phyloP scores from a whole-genome alignment of 1,284 basidiomycete species.

The Mycena sp. region DNA sequence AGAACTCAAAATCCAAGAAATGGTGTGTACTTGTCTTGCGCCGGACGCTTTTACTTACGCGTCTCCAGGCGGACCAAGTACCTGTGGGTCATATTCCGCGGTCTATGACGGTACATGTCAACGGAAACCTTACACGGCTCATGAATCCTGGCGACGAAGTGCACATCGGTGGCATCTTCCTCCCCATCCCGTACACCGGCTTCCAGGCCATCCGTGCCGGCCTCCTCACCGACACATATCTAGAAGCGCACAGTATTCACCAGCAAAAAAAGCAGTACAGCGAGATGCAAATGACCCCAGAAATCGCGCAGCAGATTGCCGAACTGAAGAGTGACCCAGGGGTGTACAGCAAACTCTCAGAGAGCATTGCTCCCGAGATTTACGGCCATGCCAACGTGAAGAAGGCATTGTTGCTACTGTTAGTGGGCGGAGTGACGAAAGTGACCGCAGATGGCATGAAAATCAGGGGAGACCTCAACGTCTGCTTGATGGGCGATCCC shows the following conservation, averaged over 20 bases:
- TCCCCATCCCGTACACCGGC: slow-evolving; percentile 59
- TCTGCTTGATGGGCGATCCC: slow-evolving; percentile 99
- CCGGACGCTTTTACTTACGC: slow-evolving; percentile 25
- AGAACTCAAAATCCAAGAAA: slow-evolving; percentile 98
- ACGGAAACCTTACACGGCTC: slow-evolving; percentile 88
- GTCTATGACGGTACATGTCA: slow-evolving; percentile 96
- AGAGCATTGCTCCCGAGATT: slow-evolving; percentile 97
- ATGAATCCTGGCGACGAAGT: slow-evolving; percentile 98
- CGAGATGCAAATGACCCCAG: slow-evolving; percentile 92
- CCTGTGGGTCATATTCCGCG: slow-evolving; percentile 99
- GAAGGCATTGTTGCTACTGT: slow-evolving; percentile 92
- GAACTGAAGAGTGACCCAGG: slow-evolving; percentile 80
- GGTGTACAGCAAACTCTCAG: slow-evolving; percentile 86
- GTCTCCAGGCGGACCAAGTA: slow-evolving; percentile 92
- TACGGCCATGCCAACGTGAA: slow-evolving; percentile 99
- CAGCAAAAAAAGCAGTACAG: slow-evolving; percentile 99
- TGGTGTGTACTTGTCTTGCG: slow-evolving; percentile 63
- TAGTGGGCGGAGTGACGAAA: slow-evolving; percentile 97
- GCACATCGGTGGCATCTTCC: slow-evolving; percentile 76
- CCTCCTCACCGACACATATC: slow-evolving; percentile 95
- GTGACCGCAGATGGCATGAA: slow-evolving; percentile 97
- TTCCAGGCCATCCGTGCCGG: slow-evolving; percentile 82
- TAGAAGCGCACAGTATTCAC: slow-evolving; percentile 91
- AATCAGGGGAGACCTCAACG: slow-evolving; percentile 97
- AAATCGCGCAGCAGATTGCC: slow-evolving; percentile 79